Evolutionary conservation across 1,284 basidiomycete species (phyloP).

Genomic region (Cryptococcus depauperatus): DNA sequence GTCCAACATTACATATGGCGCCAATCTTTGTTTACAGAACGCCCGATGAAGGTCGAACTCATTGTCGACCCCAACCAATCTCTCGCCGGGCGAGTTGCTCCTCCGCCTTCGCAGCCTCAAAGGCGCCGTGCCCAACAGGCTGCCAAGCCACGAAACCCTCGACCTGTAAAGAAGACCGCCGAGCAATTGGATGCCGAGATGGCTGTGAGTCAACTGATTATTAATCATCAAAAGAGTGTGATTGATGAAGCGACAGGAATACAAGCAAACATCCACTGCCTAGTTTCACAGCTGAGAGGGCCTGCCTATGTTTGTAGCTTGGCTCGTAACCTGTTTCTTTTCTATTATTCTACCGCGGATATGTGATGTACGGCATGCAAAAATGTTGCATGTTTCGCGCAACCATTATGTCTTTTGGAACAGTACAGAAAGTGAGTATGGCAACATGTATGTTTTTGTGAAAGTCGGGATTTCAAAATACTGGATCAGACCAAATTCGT

Average conservation of each 20-base stretch:
- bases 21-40: slow-evolving; percentile 55
- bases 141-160: slow-evolving; percentile 31
- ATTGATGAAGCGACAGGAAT: slow-evolving; percentile 19
- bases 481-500: too few species aligned
- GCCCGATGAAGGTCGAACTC: slow-evolving; percentile 97
- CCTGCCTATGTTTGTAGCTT: too few species aligned
- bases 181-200: slow-evolving; percentile 58
- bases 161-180: slow-evolving; percentile 50
- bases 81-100: slow-evolving; percentile 52
- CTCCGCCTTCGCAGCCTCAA: slow-evolving; percentile 44
- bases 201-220: slow-evolving; percentile 53
- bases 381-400: neutral
- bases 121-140: slow-evolving; percentile 51
- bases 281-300: too few species aligned
- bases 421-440: too few species aligned
- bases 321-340: too few species aligned
- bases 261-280: slow-evolving; percentile 27
- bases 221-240: neutral
- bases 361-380: neutral
- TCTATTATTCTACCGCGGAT: too few species aligned
- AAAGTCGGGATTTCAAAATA: too few species aligned
- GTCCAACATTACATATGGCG: neutral
- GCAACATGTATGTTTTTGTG: too few species aligned
- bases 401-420: too few species aligned
- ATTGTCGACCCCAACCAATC: slow-evolving; percentile 72